These are phyloP conservation scores for Coniochaeta pulveracea DNA, from an alignment of 2,329 filamentous ascomycete species.

Conservation along the genomic window DNA sequence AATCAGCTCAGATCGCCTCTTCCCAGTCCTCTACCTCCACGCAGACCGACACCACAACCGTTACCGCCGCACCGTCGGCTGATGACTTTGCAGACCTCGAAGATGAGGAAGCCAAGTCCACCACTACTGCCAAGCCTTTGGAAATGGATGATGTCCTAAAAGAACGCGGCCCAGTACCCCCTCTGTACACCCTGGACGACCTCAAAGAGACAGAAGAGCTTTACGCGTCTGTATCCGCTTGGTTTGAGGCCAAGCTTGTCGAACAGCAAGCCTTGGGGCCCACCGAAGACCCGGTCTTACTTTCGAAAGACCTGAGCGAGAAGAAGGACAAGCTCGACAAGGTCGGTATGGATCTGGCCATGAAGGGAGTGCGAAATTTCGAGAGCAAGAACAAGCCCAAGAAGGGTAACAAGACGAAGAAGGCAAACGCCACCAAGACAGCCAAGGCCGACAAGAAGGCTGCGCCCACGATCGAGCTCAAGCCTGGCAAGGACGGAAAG, in stretches of 20 bases:
- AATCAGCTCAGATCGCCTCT: conserved; percentile 35
- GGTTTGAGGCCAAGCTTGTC: conserved; percentile 63
- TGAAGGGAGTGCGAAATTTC: conserved; percentile 52
- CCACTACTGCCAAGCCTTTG: conserved; percentile 24
- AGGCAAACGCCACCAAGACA: conserved; percentile 16
- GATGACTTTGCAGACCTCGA: conserved; percentile 66
- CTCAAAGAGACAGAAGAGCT: conserved; percentile 52
- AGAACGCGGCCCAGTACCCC: conserved; percentile 43
- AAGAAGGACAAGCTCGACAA: conserved; percentile 64
- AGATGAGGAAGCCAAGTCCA: conserved; percentile 42
- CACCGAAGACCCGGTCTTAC: conserved; percentile 65
- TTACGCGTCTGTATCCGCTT: conserved; percentile 52
- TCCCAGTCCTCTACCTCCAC: conserved; percentile 28
- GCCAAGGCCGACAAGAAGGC: conserved; percentile 10
- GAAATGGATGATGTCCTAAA: conserved; percentile 31
- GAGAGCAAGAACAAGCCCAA: conserved; percentile 34
- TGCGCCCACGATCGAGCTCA: conserved; percentile 25
- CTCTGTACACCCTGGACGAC: conserved; percentile 64
- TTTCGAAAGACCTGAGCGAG: conserved; percentile 57
- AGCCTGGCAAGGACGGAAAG: conserved; percentile 27
- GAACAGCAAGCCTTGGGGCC: conserved; percentile 59
- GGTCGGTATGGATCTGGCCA: conserved; percentile 56
- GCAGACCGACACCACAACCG: conserved; percentile 18
- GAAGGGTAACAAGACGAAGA: conserved; percentile 21
- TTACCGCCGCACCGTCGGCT: conserved; percentile 34